Evolutionary conservation across 164 flowering plant species (phyloP).

Genomic region (Akebia trifoliata): DNA sequence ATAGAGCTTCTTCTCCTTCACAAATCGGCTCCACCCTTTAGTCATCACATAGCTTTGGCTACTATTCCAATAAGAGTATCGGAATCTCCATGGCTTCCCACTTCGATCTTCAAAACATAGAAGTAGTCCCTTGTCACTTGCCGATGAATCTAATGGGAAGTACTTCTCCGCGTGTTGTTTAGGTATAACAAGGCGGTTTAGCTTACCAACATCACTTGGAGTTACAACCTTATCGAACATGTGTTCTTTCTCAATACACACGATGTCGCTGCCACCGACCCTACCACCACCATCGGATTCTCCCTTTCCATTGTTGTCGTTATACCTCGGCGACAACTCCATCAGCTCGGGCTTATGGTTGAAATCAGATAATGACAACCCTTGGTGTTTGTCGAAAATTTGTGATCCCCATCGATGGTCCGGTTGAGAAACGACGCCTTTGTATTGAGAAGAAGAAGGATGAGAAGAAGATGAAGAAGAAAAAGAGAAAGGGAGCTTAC

Average conservation of each 20-base stretch:
- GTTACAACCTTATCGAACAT: constrained; percentile 97
- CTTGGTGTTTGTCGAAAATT: constrained; percentile 5
- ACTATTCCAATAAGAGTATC: constrained; percentile 97
- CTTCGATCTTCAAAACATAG: constrained; percentile 76
- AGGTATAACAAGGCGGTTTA: constrained; percentile 86
- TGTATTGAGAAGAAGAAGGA: constrained; percentile 21
- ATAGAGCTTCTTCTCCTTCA: constrained; percentile 88
- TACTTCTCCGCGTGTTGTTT: constrained; percentile 96
- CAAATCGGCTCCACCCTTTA: constrained; percentile 96
- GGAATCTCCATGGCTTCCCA: constrained; percentile 84
- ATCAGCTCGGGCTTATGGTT: neutral
- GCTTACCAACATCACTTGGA: constrained; percentile 94
- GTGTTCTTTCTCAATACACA: constrained; percentile 52
- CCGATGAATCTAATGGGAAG: constrained; percentile 70
- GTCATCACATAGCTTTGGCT: constrained; percentile 99
- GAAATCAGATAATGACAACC: neutral
- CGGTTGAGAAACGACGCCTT: constrained; percentile 9
- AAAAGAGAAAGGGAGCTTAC: constrained; percentile 16
- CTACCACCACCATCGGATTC: constrained; percentile 10
- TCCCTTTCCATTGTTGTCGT: neutral
- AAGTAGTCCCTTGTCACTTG: constrained; percentile 72
- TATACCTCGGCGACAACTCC: neutral
- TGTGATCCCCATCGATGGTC: constrained; percentile 15
- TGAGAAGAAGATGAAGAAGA: constrained; percentile 10
- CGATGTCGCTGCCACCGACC: neutral